Percentiles rank a stretch among this genome's conserved stretches.
Conservation (phyloP, 208 protist genomes). For the Leishmania turanica region DNA sequence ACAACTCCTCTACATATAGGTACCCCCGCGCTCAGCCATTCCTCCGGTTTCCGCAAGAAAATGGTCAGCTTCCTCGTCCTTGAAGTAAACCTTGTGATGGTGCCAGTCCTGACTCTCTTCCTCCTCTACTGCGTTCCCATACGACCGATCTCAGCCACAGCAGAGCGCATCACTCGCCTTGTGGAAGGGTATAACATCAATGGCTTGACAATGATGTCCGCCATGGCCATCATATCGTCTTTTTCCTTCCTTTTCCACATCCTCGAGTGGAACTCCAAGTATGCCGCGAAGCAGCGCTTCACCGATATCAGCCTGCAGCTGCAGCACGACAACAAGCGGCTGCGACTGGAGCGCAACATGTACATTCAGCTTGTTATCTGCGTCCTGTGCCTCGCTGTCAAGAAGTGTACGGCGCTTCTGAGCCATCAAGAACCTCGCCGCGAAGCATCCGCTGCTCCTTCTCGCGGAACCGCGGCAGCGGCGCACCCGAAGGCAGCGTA, state of each 20-base stretch:
- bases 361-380: conserved; percentile 68
- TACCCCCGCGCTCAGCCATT: neutral
- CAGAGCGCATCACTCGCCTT: conserved; percentile 33
- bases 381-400: conserved; percentile 54
- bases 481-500: conserved; percentile 2
- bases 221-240: conserved; percentile 41
- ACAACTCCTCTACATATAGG: neutral
- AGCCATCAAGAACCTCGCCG: conserved; percentile 3
- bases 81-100: conserved; percentile 60
- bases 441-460: neutral
- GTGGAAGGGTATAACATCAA: conserved; percentile 44
- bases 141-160: conserved; percentile 26
- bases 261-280: conserved; percentile 54
- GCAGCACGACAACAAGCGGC: conserved; percentile 63
- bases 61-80: conserved; percentile 47
- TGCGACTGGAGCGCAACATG: conserved; percentile 66
- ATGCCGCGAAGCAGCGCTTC: conserved; percentile 39
- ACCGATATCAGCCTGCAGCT: conserved; percentile 61
- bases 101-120: conserved; percentile 47
- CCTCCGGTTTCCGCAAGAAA: neutral
- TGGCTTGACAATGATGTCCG: conserved; percentile 44
- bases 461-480: neutral
- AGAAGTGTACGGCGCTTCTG: conserved; percentile 30
- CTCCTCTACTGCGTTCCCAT: conserved; percentile 54
- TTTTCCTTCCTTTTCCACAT: conserved; percentile 53